Percentiles rank a stretch among this genome's conserved stretches.
These are phyloP conservation scores for Colletotrichum echinochloae DNA, from an alignment of 2,329 filamentous ascomycete species.

Conservation along the genomic window DNA sequence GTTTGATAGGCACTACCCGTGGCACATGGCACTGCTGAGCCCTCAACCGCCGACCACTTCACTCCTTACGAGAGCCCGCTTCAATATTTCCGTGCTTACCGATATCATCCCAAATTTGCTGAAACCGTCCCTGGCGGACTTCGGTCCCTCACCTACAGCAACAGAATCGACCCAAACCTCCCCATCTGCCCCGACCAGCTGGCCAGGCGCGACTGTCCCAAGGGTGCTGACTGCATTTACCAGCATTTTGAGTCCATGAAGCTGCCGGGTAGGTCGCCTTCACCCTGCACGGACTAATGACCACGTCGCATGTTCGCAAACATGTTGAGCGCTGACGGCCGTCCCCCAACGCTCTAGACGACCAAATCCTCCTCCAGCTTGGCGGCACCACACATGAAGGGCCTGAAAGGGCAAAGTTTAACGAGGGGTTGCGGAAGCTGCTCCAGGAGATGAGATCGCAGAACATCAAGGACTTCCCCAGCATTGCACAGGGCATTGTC, in stretches of 20 bases:
- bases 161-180: conserved; percentile 82
- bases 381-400: conserved; percentile 73
- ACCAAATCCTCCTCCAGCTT: conserved; percentile 78
- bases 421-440: conserved; percentile 70
- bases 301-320: conserved; percentile 49
- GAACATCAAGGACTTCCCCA: conserved; percentile 73
- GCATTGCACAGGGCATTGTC: conserved; percentile 75
- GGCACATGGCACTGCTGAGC: conserved; percentile 39
- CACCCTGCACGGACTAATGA: conserved; percentile 35
- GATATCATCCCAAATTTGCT: conserved; percentile 85
- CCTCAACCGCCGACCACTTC: conserved; percentile 41
- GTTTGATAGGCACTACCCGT: conserved; percentile 8
- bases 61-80: conserved; percentile 85
- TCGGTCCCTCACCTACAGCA: conserved; percentile 92
- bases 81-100: conserved; percentile 85
- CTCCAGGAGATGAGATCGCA: conserved; percentile 70
- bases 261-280: conserved; percentile 76
- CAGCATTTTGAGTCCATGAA: conserved; percentile 84
- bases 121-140: conserved; percentile 79
- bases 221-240: conserved; percentile 77
- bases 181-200: conserved; percentile 83
- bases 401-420: conserved; percentile 71
- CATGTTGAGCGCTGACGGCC: conserved; percentile 60
- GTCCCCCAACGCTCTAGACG: conserved; percentile 65
- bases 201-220: conserved; percentile 74